phyloP scores from a whole-genome alignment of 1,139 yeast genomes.

The Taphrina confusa region DNA sequence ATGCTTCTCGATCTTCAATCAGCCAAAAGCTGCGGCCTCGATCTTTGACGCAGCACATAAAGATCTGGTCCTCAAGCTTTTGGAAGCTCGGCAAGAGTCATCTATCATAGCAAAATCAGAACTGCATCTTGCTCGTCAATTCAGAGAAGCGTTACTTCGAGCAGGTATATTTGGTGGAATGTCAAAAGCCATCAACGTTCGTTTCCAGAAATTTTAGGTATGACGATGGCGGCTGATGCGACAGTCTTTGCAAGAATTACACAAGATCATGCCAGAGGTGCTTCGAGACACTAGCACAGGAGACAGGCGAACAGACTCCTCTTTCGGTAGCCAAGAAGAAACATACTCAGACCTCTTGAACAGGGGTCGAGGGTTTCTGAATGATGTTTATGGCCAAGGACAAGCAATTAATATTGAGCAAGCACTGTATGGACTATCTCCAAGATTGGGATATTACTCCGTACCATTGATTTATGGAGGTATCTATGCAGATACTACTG shows the following conservation, averaged over 20 bases:
- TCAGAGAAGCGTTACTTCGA: slow-evolving; percentile 20
- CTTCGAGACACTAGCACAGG: background rate
- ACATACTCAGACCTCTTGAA: background rate
- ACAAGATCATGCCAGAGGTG: slow-evolving; percentile 23
- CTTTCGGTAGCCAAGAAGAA: background rate
- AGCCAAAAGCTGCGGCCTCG: slow-evolving; percentile 5
- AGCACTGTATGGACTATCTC: slow-evolving; percentile 15
- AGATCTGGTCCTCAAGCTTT: background rate
- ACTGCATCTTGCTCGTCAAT: slow-evolving; percentile 29
- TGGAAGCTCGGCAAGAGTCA: background rate
- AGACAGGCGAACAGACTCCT: background rate
- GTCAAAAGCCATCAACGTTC: slow-evolving; percentile 33
- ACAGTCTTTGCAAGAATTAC: slow-evolving; percentile 22
- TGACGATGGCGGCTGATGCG: background rate
- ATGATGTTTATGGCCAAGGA: slow-evolving; percentile 12
- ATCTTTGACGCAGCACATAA: slow-evolving; percentile 4
- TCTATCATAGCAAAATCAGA: background rate
- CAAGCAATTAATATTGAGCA: slow-evolving; percentile 8
- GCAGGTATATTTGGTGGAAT: slow-evolving; percentile 33
- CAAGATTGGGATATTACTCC: slow-evolving; percentile 21
- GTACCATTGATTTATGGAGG: slow-evolving; percentile 28
- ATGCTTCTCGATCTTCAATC: slow-evolving; percentile 24
- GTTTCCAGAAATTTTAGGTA: background rate
- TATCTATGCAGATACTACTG: slow-evolving; percentile 24
- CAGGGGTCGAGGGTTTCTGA: slow-evolving; percentile 8